Base-by-base conservation (phyloP, 805 yeast species). In the Candida arabinofermentans region DNA sequence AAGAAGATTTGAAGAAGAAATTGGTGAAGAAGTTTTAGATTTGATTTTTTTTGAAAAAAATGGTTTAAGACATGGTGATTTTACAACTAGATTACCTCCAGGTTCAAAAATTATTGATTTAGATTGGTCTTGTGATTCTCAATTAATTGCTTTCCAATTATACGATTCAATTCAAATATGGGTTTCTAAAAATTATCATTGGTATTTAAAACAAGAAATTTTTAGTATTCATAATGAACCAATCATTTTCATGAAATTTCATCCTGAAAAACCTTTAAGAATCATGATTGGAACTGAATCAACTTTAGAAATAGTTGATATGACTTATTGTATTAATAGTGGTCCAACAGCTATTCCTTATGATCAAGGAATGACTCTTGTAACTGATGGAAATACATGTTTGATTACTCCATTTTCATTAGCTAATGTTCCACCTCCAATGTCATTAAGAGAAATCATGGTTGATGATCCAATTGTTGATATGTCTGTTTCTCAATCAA, bases 401-500 rank as follows among this genome's bases (percentile, higher is more conserved):
- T 77, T 79, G 50, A 65, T 89, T 18, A 91, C 99, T 0, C 97
- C 98, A 0, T 69, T 93, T 27, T 73, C 84, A 1, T 58, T 81
- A 24, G 96, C 96, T 2, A 88, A 82, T 58, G 91, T 88, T 9
- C 99, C 99, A 3, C 99, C 99, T 1, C 99, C 99, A 33, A 79
- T 87, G 58, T 74, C 86, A 19, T 83, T 74, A 57, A 73, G 95
- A 43, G 86, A 81, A 37, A 62, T 87, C 38, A 76, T 72, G 8
- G 65, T 79, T 10, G 70, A 69, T 8, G 69, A 66, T 1, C 77
- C 77, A 42, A 78, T 88, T 7, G 59, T 71, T 17, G 87, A 84
- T 54, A 75, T 77, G 33, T 84, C 95, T 0, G 75, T 81, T 4
- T 76, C 82, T 46, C 62, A 72, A 38, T 67, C 77, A 9, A 87